Base-by-base conservation (phyloP, 1,139 yeast species). In the Taphrina betulina region DNA sequence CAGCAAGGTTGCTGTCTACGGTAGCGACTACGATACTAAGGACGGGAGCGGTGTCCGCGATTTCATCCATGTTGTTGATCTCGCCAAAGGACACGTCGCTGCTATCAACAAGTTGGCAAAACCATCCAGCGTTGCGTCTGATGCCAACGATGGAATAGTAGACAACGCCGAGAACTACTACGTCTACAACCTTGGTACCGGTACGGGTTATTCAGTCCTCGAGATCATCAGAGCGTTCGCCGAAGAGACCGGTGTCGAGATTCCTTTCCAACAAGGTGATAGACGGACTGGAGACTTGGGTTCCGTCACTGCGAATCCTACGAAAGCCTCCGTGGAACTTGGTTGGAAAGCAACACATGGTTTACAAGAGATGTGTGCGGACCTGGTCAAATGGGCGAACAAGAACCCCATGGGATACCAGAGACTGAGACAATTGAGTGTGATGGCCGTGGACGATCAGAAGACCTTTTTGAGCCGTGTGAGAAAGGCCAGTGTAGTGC, bases 41-140 rank as follows among this genome's bases (percentile, higher is more conserved):
- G 92, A 85, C 69, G 92, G 92, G 44, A 84, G 92, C 12, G 89
- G 90, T 28, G 83, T 85, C 60, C 76, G 95, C 64, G 95, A 86
- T 68, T 85, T 86, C 66, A 80, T 85, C 60, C 92, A 86, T 66
- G 92, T 85, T 16, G 79, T 84, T 57, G 95, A 85, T 67, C 77
- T 85, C 60, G 92, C 92, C 12, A 75, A 75, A 65, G 95, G 94
- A 51, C 94, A 85, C 63, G 73, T 85, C 60, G 81, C 89, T 37
- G 89, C 92, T 7, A 43, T 43, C 48, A 43, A 43, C 17, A 43
- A 43, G 38, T 33, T 43, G 5, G 48, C 48, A 17, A 43, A 29
- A 20, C 17, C 36, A 10, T 7, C 22, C 4, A 19, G 5, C 5
- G 14, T n/a, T 5, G 14, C 2, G 14, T 20, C 8, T 72, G 85